Evolutionary conservation across 1,139 yeast genomes (phyloP).

Genomic region (Candida glucosophila): DNA sequence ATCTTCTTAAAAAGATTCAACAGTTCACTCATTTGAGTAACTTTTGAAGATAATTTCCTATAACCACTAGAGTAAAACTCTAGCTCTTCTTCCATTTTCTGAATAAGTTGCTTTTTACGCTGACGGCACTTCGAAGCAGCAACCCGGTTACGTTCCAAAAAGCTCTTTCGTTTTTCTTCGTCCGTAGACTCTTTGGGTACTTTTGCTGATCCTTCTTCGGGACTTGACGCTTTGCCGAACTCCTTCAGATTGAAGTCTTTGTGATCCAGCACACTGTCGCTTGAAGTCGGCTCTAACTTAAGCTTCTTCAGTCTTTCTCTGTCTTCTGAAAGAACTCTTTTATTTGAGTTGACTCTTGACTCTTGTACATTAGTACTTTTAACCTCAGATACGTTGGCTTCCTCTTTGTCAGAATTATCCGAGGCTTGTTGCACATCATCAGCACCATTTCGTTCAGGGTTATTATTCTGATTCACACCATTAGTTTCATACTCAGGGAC

Average conservation of each 20-base stretch:
- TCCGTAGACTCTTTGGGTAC: slow-evolving; percentile 7
- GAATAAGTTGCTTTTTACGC: slow-evolving; percentile 83
- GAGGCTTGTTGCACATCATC: no score
- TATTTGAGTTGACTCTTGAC: no score
- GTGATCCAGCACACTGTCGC: neutral
- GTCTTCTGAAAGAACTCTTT: no score
- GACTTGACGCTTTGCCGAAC: neutral
- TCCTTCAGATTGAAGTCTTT: no score
- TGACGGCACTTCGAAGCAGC: slow-evolving; percentile 97
- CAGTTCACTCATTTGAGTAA: slow-evolving; percentile 50
- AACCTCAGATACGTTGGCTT: no score
- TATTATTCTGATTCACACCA: no score
- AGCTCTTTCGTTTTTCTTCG: slow-evolving; percentile 65
- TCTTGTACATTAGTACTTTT: no score
- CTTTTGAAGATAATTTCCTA: slow-evolving; percentile 54
- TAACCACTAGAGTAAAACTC: slow-evolving; percentile 65
- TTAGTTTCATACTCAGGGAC: no score
- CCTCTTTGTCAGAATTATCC: no score
- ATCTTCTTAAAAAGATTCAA: slow-evolving; percentile 41
- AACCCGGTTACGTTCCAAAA: slow-evolving; percentile 82
- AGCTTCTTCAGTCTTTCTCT: no score
- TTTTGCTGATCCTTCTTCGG: neutral
- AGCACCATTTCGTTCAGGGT: no score
- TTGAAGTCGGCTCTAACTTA: no score
- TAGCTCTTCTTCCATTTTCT: slow-evolving; percentile 73